A percentile compares a stretch with the other conserved stretches of the same genome.
Conservation (phyloP, 371 early-diverging fungal genomes). For the Dichotomocladium elegans region DNA sequence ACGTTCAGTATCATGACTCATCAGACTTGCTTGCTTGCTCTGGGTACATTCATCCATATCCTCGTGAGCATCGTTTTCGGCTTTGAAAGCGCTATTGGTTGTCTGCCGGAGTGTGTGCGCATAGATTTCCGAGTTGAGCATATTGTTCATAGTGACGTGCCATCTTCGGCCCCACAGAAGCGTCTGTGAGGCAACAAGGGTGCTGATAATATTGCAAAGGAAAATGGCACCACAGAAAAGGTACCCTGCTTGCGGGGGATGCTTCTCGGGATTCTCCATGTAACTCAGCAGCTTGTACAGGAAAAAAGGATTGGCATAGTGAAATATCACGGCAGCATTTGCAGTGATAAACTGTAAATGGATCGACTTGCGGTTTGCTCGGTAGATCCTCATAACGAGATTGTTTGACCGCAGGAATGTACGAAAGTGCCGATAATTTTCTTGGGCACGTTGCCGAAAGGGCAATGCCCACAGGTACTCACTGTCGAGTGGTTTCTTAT, state of each 20-base stretch:
- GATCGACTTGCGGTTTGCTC: conserved; percentile 29
- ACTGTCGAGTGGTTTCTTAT: conserved; percentile 53
- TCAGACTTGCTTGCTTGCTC: conserved; percentile 66
- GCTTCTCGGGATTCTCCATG: conserved; percentile 36
- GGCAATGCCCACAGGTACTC: conserved; percentile 72
- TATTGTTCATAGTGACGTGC: conserved; percentile 52
- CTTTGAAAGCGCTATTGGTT: not conserved
- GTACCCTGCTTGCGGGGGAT: conserved; percentile 38
- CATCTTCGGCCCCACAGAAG: conserved; percentile 57
- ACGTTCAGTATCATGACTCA: conserved; percentile 78
- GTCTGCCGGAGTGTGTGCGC: conserved; percentile 47
- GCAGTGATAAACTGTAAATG: conserved; percentile 47
- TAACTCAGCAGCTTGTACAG: conserved; percentile 42
- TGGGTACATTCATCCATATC: conserved; percentile 30
- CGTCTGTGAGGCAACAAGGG: conserved; percentile 56
- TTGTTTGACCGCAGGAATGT: not conserved
- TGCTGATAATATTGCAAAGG: conserved; percentile 47
- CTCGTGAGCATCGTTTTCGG: conserved; percentile 11
- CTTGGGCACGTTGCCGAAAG: conserved; percentile 34
- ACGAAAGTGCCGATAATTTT: conserved; percentile 30
- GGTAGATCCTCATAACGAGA: conserved; percentile 24
- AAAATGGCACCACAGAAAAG: conserved; percentile 53
- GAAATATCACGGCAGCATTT: conserved; percentile 44
- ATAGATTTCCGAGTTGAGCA: conserved; percentile 56
- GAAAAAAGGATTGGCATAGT: conserved; percentile 55